Base-by-base conservation (phyloP, 768 basidiomycete species). In the Crepidotus variabilis region DNA sequence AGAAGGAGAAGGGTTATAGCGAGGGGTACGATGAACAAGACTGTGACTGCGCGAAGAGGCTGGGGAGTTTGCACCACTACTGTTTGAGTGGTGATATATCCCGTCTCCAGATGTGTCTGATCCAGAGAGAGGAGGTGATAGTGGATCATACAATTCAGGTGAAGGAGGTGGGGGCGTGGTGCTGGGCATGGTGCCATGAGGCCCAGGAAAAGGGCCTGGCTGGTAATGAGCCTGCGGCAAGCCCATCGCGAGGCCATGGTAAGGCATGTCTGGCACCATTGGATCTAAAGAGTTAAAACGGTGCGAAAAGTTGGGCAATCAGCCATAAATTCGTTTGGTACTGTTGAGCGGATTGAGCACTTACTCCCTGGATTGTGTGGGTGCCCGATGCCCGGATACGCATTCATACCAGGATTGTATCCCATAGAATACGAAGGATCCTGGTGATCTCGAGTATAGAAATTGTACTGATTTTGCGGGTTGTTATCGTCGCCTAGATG, bases 41-140 rank as follows among this genome's bases (percentile, higher is more conserved):
- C 83, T 85, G 70, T 85, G 82, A 47, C 79, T 86, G 68, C 90
- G 78, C 54, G 90, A 91, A 35, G 88, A 88, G 24, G 87, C 82
- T 49, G 90, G 86, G 60, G 90, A 92, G 65, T 87, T 87, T 54
- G 86, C 82, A 69, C 85, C 83, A 69, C 85, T 87, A 68, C 82
- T 84, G 76, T 90, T 89, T 59, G 88, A 88, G 66, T 82, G 82
- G 75, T 88, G 86, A 79, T 90, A 86, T 58, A 86, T 71, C 66
- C 87, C 88, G 82, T 91, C 89, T 64, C 79, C 88, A 67, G 90
- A 92, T 69, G 88, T 89, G 75, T 92, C 90, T 75, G 90, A 92
- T 76, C 90, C 90, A 78, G 90, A 92, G 69, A 90, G 78, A 75
- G 87, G 88, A 69, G 90, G 90, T 55, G 89, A 90, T 65, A 91